Evolutionary conservation across 2,329 filamentous ascomycete genomes (phyloP), one percentile per base, ranked within the genome.

Genomic region (Fusarium coicis): DNA sequence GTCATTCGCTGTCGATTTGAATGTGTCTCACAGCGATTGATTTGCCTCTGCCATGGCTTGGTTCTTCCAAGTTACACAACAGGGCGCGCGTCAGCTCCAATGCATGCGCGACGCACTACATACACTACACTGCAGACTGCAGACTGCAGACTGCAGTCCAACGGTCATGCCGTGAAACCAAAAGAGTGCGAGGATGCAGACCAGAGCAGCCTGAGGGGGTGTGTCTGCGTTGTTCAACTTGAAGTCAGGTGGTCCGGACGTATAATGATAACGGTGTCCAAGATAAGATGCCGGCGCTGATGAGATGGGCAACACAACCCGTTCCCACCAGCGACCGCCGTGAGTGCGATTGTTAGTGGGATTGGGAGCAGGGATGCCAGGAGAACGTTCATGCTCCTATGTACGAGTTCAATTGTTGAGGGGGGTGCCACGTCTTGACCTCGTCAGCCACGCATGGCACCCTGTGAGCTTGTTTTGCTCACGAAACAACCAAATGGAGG

Each of bases 91-190:
- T 73, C 73, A 67, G 59, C 73, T 70, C 43, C 43, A 65, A 66
- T 40, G 74, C 64, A 77, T 74, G 69, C 75, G 66, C 64, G 58
- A 69, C 55, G 68, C 63, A 71, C 54, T 30, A 30, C 10, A 30
- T 61, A 34, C 39, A 34, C 32, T 34, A 34, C 32, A 36, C 36
- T 37, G 36, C 36, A 37, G 36, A 44, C 46, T 49, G 42, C 40
- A 55, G 36, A 44, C 46, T 49, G 42, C 40, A 55, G 65, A 67
- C 56, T 57, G 58, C 44, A 26, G 68, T 72, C 47, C 49, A 77
- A 76, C 75, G 75, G 75, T 66, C 61, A 69, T 75, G 72, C 74
- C 63, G 74, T 72, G 64, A 61, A 62, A 77, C 73, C 70, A 57
- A 47, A 23, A 23, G 28, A 58, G 42, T 52, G 53, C 43, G 61